Percentiles rank a stretch among this genome's conserved stretches.
phyloP scores from a whole-genome alignment of 2,329 filamentous ascomycete genomes.

The Didymella lethalis region DNA sequence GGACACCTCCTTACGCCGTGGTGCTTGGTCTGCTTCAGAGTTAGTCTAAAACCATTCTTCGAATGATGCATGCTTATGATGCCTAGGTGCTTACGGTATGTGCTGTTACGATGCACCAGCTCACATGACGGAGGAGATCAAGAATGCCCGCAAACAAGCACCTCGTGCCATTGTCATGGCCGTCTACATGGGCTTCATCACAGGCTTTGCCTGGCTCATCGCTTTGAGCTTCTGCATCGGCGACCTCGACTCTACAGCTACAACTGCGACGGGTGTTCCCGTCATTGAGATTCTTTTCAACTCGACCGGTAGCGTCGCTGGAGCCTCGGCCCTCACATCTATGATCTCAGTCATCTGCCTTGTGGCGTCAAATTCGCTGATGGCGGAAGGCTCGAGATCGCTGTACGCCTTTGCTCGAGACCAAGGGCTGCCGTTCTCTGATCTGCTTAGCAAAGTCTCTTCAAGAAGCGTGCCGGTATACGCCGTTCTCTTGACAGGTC shows the following conservation, averaged over 20 bases:
- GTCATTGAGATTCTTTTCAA: constrained; percentile 63
- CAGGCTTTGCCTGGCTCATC: constrained; percentile 52
- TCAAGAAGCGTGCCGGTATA: constrained; percentile 59
- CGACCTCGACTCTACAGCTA: constrained; percentile 56
- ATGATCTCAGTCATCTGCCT: constrained; percentile 60
- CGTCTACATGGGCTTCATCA: constrained; percentile 51
- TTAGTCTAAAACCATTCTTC: not conserved
- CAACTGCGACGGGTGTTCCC: constrained; percentile 59
- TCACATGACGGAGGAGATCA: constrained; percentile 66
- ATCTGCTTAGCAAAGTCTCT: constrained; percentile 57
- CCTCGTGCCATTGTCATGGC: constrained; percentile 55
- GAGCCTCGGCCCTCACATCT: constrained; percentile 55
- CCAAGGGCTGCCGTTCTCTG: constrained; percentile 62
- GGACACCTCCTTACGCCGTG: constrained; percentile 59
- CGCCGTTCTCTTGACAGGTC: constrained; percentile 57
- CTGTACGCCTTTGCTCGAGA: constrained; percentile 61
- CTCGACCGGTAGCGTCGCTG: constrained; percentile 56
- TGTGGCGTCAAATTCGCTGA: constrained; percentile 56
- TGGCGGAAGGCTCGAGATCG: constrained; percentile 57
- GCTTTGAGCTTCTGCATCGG: constrained; percentile 53
- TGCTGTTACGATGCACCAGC: constrained; percentile 59
- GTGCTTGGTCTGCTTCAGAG: constrained; percentile 64
- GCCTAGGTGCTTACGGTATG: constrained; percentile 59
- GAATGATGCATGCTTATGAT: not conserved
- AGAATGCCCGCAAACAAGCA: constrained; percentile 59